phyloP scores from a whole-genome alignment of 2,329 filamentous ascomycete species.

The Bertia moriformis region DNA sequence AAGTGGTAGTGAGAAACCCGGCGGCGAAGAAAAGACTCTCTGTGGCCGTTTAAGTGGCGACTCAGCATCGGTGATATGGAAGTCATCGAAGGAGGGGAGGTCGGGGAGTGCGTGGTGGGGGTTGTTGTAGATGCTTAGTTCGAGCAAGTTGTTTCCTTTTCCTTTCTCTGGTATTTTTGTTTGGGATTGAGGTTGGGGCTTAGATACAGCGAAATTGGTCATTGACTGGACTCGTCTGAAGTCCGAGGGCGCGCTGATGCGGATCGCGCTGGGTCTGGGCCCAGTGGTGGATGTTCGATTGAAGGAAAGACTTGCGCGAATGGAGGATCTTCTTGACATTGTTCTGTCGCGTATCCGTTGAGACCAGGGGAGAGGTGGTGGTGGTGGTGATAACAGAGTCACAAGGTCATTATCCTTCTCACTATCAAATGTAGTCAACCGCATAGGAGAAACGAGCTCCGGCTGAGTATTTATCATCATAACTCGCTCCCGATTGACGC shows the following conservation, averaged over 20 bases:
- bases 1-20: too few species aligned
- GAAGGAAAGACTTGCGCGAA: neutral
- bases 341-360: neutral
- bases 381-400: neutral
- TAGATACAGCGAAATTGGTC: too few species aligned
- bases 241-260: conserved; percentile 24
- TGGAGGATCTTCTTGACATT: neutral
- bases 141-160: too few species aligned
- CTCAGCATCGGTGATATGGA: too few species aligned
- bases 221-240: conserved; percentile 20
- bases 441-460: conserved; percentile 27
- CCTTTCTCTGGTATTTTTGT: too few species aligned
- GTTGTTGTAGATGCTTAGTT: too few species aligned
- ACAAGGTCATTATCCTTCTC: conserved; percentile 17
- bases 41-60: too few species aligned
- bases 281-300: conserved; percentile 12
- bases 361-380: neutral
- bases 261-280: conserved; percentile 11
- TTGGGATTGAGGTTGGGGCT: too few species aligned
- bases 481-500: conserved; percentile 21
- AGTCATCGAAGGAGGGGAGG: too few species aligned
- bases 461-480: conserved; percentile 28
- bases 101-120: too few species aligned
- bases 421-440: conserved; percentile 22
- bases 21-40: too few species aligned